Base-by-base conservation (phyloP, 331 rosid species). In the Erythrophleum ivorense region DNA sequence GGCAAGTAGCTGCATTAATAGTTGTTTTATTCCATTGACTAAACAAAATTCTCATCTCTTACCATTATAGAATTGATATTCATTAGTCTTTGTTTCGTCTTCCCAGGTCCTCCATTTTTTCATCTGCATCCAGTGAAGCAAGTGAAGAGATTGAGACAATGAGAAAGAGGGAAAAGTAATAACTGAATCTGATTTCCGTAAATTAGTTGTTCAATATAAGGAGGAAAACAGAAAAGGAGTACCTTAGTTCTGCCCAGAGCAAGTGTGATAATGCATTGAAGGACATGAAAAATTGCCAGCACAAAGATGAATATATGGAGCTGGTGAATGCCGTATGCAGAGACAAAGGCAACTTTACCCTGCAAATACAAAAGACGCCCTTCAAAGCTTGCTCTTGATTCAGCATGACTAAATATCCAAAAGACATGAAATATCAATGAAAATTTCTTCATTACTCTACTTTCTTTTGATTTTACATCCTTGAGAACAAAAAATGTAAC, bases 321-420 rank as follows among this genome's bases (percentile, higher is more conserved):
- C 88, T 95, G 90, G 80, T 95, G 98, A 81, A 93, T 90, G 57
- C 91, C 98, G 78, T 95, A 93, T n/a, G 95, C 89, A 4, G 98
- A 88, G 24, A 95, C 86, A 16, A 95, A 88, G 62, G 98, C 96
- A 19, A 93, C 92, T 91, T 93, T 66, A 3, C 80, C 94, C 98
- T 95, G 83, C 81, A 89, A 81, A 45, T 69, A 45, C 15, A 66
- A 58, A n/a, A 58, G 29, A 24, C 29, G 1, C 29, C 29, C 29
- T 24, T 24, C 64, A 3, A n/a, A 15, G 3, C 5, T 14, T 13
- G n/a, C 5, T 15, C 55, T 1, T 50, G 46, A 41, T 43, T 43
- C 46, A 43, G 46, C 46, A 43, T 43, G 46, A 7, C 7, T 5
- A 43, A 3, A 43, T 43, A 43, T 43, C 46, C 46, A 43, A 60